Evolutionary conservation across 768 basidiomycete species (phyloP).

Genomic region (Suillus alpinus): DNA sequence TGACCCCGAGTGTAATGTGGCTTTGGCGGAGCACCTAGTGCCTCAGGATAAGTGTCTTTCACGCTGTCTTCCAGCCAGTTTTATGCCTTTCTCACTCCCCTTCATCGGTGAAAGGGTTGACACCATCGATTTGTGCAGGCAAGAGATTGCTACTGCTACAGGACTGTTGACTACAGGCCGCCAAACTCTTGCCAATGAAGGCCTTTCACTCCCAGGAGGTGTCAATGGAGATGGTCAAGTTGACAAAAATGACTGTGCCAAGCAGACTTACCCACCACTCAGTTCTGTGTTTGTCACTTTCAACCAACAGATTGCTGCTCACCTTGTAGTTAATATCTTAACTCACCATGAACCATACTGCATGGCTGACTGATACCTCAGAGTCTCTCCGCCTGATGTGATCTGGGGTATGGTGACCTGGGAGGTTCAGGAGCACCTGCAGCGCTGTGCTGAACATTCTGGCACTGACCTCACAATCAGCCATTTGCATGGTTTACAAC

Average conservation of each 20-base stretch:
- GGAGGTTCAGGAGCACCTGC: too few relatives aligned
- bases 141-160: conserved; percentile 63
- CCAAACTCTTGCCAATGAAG: conserved; percentile 19
- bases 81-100: conserved; percentile 54
- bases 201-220: conserved; percentile 22
- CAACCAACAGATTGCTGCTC: conserved; percentile 89
- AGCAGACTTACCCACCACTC: conserved; percentile 51
- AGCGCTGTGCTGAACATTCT: too few relatives aligned
- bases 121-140: conserved; percentile 84
- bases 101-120: conserved; percentile 88
- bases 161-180: conserved; percentile 52
- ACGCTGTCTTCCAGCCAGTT: conserved; percentile 60
- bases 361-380: conserved; percentile 75
- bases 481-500: too few relatives aligned
- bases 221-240: conserved; percentile 11
- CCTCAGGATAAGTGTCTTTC: conserved; percentile 74
- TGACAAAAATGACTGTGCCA: conserved; percentile 9
- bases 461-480: too few relatives aligned
- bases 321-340: conserved; percentile 75
- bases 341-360: conserved; percentile 79
- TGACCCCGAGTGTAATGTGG: conserved; percentile 27
- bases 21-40: conserved; percentile 53
- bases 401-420: conserved; percentile 95
- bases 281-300: conserved; percentile 88
- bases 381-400: conserved; percentile 85